These are phyloP conservation scores for Trametes maxima DNA, from an alignment of 768 basidiomycete genomes.

Conservation along the genomic window DNA sequence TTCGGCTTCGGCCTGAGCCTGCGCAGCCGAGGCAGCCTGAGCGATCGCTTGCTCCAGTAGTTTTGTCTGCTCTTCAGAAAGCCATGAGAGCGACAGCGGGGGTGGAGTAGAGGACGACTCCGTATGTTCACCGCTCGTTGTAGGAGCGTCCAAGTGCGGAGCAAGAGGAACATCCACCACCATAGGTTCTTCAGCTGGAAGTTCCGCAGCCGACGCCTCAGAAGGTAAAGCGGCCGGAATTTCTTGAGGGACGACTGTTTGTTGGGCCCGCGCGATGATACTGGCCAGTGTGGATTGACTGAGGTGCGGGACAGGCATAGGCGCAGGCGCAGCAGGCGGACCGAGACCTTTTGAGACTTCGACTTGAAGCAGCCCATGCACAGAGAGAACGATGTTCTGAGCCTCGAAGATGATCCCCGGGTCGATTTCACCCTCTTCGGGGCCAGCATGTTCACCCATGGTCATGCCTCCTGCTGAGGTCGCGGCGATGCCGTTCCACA, in stretches of 20 bases:
- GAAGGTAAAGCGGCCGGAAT: constrained; percentile 1
- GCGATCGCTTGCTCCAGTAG: constrained; percentile 74
- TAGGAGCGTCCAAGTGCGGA: constrained; percentile 9
- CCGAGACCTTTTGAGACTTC: constrained; percentile 62
- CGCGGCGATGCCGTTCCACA: constrained; percentile 65
- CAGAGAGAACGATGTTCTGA: constrained; percentile 53
- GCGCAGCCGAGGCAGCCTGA: constrained; percentile 72
- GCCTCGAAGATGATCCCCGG: constrained; percentile 48
- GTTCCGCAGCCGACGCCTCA: background rate
- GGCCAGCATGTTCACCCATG: constrained; percentile 12
- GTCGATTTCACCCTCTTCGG: constrained; percentile 68
- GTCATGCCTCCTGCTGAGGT: constrained; percentile 24
- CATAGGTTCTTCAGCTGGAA: constrained; percentile 20
- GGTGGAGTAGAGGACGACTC: constrained; percentile 26
- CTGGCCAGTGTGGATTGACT: constrained; percentile 73
- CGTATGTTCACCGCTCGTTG: constrained; percentile 10
- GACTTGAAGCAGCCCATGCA: constrained; percentile 58
- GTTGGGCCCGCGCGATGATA: constrained; percentile 71
- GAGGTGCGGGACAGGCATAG: constrained; percentile 42
- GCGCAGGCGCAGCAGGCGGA: constrained; percentile 19
- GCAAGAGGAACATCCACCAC: background rate
- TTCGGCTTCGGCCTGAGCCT: constrained; percentile 78
- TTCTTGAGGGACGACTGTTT: constrained; percentile 37
- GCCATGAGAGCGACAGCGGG: constrained; percentile 65
- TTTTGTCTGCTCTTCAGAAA: constrained; percentile 73